These are phyloP conservation scores for Pythium angustatum DNA, from an alignment of 352 stramenopile species.

Conservation along the genomic window DNA sequence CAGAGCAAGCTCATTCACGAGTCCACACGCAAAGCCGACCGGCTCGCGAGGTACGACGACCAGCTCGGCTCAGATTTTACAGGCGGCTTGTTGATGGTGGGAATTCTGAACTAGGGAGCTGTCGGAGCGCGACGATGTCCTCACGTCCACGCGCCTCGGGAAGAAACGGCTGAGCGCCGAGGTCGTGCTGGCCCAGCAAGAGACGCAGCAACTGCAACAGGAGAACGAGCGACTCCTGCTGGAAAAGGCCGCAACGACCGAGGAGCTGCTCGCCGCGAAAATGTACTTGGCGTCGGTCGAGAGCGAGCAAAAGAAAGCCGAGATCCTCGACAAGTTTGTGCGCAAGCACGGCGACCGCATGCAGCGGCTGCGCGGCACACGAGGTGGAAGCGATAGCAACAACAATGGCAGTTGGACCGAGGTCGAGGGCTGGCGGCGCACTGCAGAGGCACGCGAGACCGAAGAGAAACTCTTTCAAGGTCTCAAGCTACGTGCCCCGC, in stretches of 20 bases:
- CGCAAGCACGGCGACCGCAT: conserved; percentile 79
- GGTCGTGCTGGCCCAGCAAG: conserved; percentile 55
- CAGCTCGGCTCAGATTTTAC: not conserved
- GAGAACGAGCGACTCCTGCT: conserved; percentile 68
- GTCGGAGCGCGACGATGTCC: conserved; percentile 51
- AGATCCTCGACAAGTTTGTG: conserved; percentile 77
- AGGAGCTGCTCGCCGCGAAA: conserved; percentile 64
- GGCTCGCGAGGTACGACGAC: conserved; percentile 48
- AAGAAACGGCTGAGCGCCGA: conserved; percentile 57
- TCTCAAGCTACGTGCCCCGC: conserved; percentile 67
- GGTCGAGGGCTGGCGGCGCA: conserved; percentile 40
- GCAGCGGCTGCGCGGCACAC: conserved; percentile 39
- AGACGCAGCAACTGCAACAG: conserved; percentile 51
- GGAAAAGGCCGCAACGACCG: conserved; percentile 59
- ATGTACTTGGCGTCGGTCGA: conserved; percentile 75
- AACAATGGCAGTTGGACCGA: conserved; percentile 13
- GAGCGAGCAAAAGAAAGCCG: conserved; percentile 72
- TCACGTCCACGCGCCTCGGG: conserved; percentile 50
- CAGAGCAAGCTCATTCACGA: conserved; percentile 65
- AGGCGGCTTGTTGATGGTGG: not conserved
- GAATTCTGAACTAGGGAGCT: conserved; percentile 41
- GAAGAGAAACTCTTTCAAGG: conserved; percentile 57
- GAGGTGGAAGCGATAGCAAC: conserved; percentile 2
- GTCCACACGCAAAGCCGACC: conserved; percentile 63
- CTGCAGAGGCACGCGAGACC: conserved; percentile 41